Conservation (phyloP, 2,329 filamentous ascomycete species). For the Nigrospora sphaerica region DNA sequence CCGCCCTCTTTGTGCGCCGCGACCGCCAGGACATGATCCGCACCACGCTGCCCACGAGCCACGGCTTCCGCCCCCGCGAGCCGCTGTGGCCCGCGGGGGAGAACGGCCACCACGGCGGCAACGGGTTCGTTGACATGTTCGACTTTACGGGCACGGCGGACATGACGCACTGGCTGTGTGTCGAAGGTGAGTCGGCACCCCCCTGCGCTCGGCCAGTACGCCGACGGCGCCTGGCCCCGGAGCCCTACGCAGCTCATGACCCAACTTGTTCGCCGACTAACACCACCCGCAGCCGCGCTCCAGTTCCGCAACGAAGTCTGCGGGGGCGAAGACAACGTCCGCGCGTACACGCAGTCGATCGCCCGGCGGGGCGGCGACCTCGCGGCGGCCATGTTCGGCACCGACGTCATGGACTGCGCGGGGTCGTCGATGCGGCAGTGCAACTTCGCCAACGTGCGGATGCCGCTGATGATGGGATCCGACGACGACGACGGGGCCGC, state of each 20-base stretch:
- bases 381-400: constrained; percentile 44
- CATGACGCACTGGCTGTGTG: constrained; percentile 50
- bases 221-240: too few species aligned
- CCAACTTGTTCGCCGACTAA: too few species aligned
- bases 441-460: constrained; percentile 49
- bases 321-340: constrained; percentile 52
- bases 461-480: constrained; percentile 33
- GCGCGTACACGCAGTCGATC: constrained; percentile 41
- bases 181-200: constrained; percentile 21
- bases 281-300: constrained; percentile 38
- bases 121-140: constrained; percentile 24
- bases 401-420: constrained; percentile 48
- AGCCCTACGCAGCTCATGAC: too few species aligned
- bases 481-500: constrained; percentile 18
- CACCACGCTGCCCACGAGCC: constrained; percentile 56
- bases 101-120: background rate
- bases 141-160: constrained; percentile 42
- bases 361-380: constrained; percentile 42
- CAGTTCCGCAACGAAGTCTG: constrained; percentile 48
- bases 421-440: constrained; percentile 33
- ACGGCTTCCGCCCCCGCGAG: constrained; percentile 43
- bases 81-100: background rate
- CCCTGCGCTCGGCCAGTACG: too few species aligned
- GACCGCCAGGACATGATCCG: constrained; percentile 55
- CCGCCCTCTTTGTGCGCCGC: constrained; percentile 54